Percentiles rank a stretch among this genome's conserved stretches.
These are phyloP conservation scores for Podospora pseudoanserina DNA, from an alignment of 495 filamentous ascomycete species.

Conservation along the genomic window DNA sequence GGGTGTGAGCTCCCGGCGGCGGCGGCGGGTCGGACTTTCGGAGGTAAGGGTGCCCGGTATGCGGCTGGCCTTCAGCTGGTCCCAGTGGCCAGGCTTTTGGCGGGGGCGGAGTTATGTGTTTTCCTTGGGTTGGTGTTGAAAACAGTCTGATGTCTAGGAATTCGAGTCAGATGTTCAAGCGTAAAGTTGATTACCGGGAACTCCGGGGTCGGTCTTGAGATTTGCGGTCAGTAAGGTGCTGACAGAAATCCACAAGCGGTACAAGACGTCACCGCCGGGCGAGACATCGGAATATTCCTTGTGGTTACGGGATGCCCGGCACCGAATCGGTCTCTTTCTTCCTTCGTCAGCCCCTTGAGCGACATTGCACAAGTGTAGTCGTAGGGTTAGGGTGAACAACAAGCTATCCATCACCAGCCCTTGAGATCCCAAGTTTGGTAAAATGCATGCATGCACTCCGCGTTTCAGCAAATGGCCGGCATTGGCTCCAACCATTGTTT, in stretches of 20 bases:
- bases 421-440: neutral
- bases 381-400: neutral
- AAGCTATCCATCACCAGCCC: neutral
- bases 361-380: neutral
- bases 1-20: too few species aligned
- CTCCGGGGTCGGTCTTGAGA: neutral
- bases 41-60: neutral
- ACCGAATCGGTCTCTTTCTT: neutral
- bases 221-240: neutral
- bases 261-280: neutral
- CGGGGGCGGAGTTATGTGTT: neutral
- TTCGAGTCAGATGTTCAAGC: neutral
- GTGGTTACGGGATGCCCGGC: neutral
- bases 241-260: neutral
- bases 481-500: constrained; percentile 1
- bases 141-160: neutral
- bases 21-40: neutral
- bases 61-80: neutral
- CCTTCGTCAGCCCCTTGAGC: neutral
- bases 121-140: neutral
- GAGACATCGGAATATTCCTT: neutral
- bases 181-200: neutral
- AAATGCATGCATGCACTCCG: constrained; percentile 4
- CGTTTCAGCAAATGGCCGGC: constrained; percentile 6
- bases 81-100: neutral